Evolutionary conservation across 257 asterid species (phyloP).

Genomic region (Paulownia fortunei): DNA sequence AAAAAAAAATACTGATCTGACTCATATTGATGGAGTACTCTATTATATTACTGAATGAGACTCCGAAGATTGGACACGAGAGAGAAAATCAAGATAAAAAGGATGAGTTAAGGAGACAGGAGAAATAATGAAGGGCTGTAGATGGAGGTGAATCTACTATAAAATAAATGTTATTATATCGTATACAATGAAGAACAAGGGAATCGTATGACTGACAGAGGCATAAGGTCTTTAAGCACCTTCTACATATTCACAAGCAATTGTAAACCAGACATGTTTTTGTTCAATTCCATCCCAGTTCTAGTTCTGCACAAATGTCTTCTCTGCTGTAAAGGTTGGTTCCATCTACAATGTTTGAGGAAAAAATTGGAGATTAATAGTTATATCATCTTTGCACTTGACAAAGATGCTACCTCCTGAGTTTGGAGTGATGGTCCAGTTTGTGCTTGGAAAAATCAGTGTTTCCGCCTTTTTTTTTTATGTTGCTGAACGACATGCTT

Average conservation of each 20-base stretch:
- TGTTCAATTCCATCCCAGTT: not conserved
- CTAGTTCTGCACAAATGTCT: not conserved
- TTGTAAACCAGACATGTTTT: not conserved
- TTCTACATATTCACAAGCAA: not conserved
- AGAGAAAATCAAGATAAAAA: not conserved
- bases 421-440: not conserved
- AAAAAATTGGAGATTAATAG: not conserved
- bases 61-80: conserved; percentile 8
- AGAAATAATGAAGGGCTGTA: not conserved
- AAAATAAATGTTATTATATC: not conserved
- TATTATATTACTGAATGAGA: not conserved
- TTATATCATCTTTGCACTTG: not conserved
- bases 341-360: not conserved
- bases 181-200: not conserved
- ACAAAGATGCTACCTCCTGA: not conserved
- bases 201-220: not conserved
- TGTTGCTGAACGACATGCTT: conserved; percentile 8
- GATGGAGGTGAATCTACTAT: not conserved
- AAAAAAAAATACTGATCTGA: not conserved
- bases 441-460: not conserved
- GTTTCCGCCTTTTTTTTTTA: not conserved
- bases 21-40: conserved; percentile 18
- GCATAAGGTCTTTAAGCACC: not conserved
- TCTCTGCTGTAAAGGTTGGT: not conserved
- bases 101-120: not conserved